These are phyloP conservation scores for Cupressus sempervirens DNA, from an alignment of 75 land plant species.

Conservation along the genomic window DNA sequence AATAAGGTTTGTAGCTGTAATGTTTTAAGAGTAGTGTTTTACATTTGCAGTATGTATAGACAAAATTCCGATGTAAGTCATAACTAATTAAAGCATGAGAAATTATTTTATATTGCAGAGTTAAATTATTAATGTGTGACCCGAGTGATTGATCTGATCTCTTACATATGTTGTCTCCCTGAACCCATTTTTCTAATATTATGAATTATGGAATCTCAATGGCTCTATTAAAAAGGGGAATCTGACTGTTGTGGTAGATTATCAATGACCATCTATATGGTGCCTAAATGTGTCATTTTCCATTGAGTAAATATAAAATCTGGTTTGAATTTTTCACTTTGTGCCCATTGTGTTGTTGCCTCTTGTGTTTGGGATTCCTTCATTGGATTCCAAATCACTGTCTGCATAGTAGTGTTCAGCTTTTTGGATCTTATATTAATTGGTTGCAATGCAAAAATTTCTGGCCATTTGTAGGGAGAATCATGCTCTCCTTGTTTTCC, in stretches of 20 bases:
- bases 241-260: neutral
- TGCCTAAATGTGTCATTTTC: neutral
- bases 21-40: neutral
- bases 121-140: too few relatives aligned
- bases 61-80: too few relatives aligned
- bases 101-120: too few relatives aligned
- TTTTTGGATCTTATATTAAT: neutral
- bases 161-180: too few relatives aligned
- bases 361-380: neutral
- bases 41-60: too few relatives aligned
- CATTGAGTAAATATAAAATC: neutral
- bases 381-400: neutral
- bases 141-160: too few relatives aligned
- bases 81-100: too few relatives aligned
- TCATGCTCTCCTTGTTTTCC: neutral
- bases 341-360: neutral
- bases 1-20: slow-evolving; percentile 47
- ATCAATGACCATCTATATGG: neutral
- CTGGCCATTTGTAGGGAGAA: neutral
- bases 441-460: neutral
- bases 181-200: too few relatives aligned
- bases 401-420: neutral
- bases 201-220: too few relatives aligned
- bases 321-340: neutral
- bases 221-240: neutral